These are phyloP conservation scores for Lasiosphaeria ovina DNA, from an alignment of 495 filamentous ascomycete species.

Conservation along the genomic window DNA sequence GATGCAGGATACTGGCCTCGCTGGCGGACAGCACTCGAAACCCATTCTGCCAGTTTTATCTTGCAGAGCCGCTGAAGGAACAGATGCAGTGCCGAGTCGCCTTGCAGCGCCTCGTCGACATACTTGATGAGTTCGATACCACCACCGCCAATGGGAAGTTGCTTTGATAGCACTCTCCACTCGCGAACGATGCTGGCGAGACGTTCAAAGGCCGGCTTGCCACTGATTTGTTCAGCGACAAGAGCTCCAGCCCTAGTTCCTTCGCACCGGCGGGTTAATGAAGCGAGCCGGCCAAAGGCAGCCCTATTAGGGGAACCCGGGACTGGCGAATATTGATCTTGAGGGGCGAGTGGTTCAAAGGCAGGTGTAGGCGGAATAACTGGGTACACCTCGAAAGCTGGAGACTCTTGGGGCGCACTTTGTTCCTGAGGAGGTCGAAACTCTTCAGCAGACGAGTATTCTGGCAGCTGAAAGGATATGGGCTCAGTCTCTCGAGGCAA, in stretches of 20 bases:
- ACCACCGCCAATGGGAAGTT: slow-evolving; percentile 1
- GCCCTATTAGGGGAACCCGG: not conserved
- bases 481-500: too few relatives aligned
- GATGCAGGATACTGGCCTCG: not conserved
- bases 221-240: slow-evolving; percentile 7
- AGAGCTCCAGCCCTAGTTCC: not conserved
- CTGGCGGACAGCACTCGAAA: slow-evolving; percentile 2
- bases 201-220: slow-evolving; percentile 25
- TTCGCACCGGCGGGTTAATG: slow-evolving; percentile 14
- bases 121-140: slow-evolving; percentile 19
- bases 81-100: slow-evolving; percentile 19
- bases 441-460: too few relatives aligned
- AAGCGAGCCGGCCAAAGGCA: slow-evolving; percentile 17
- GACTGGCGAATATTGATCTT: not conserved
- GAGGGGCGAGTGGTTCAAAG: not conserved
- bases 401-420: not conserved
- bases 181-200: slow-evolving; percentile 24
- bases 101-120: slow-evolving; percentile 14
- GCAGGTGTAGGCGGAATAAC: not conserved
- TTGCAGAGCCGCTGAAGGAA: slow-evolving; percentile 29
- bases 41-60: slow-evolving; percentile 20
- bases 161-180: slow-evolving; percentile 20
- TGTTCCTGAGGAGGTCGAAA: too few relatives aligned
- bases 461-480: too few relatives aligned
- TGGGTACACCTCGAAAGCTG: not conserved